phyloP scores from a whole-genome alignment of 495 filamentous ascomycete genomes.

The Tetracladium marchalianum region DNA sequence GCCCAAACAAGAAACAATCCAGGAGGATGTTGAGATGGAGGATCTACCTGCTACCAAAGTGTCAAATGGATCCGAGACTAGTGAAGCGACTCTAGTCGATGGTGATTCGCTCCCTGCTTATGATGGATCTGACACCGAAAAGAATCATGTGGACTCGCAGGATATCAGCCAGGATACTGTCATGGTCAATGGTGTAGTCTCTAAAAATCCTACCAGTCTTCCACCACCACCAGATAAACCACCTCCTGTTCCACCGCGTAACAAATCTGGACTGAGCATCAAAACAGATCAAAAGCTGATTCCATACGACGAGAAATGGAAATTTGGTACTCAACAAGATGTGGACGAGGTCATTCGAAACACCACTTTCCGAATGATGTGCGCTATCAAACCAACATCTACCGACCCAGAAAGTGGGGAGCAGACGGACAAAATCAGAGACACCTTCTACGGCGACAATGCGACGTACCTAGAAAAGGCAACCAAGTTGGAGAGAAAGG shows the following conservation, averaged over 20 bases:
- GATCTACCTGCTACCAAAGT: slow-evolving; percentile 7
- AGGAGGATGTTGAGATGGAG: slow-evolving; percentile 20
- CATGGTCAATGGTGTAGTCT: slow-evolving; percentile 10
- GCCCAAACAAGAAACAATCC: background rate
- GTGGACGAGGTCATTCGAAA: slow-evolving; percentile 93
- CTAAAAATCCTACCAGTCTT: background rate
- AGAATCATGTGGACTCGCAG: background rate
- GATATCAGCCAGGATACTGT: slow-evolving; percentile 14
- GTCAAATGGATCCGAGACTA: slow-evolving; percentile 11
- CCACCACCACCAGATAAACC: slow-evolving; percentile 20
- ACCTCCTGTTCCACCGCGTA: slow-evolving; percentile 29
- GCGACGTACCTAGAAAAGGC: slow-evolving; percentile 14
- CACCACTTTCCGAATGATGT: slow-evolving; percentile 79
- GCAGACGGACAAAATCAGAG: slow-evolving; percentile 70
- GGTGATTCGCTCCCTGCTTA: slow-evolving; percentile 12
- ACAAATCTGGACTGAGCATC: slow-evolving; percentile 18
- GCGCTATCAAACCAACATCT: slow-evolving; percentile 61
- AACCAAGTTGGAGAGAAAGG: slow-evolving; percentile 10
- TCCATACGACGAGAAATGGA: slow-evolving; percentile 38
- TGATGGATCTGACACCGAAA: slow-evolving; percentile 1
- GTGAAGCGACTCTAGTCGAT: slow-evolving; percentile 22
- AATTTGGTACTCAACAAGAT: slow-evolving; percentile 70
- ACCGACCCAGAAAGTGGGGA: slow-evolving; percentile 51
- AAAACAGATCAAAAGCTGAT: slow-evolving; percentile 12
- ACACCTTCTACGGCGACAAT: slow-evolving; percentile 34